Percentiles rank a stretch among this genome's conserved stretches.
Evolutionary conservation across 2,329 filamentous ascomycete genomes (phyloP).

Genomic region (Beauveria medogensis): DNA sequence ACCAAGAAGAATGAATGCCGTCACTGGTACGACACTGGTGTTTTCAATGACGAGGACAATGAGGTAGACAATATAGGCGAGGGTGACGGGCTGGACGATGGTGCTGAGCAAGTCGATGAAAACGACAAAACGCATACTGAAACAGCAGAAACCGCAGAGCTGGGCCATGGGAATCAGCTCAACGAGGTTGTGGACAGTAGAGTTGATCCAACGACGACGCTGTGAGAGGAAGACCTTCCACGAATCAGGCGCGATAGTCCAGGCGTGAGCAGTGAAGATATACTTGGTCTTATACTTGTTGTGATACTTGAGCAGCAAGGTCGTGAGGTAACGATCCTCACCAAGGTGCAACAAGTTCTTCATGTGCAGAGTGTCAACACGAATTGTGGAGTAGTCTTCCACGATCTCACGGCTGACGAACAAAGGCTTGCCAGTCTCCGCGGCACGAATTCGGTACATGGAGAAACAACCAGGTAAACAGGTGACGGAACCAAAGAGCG

Average conservation of each 20-base stretch:
- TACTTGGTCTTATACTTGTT: conserved; percentile 98
- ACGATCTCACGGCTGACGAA: conserved; percentile 93
- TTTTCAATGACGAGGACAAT: conserved; percentile 63
- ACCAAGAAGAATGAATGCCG: conserved; percentile 80
- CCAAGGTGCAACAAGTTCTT: conserved; percentile 96
- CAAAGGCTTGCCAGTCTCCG: conserved; percentile 88
- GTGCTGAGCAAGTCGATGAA: conserved; percentile 91
- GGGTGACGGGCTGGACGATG: conserved; percentile 80
- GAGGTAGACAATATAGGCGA: conserved; percentile 84
- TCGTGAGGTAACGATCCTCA: conserved; percentile 96
- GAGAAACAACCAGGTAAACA: conserved; percentile 98
- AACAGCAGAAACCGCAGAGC: conserved; percentile 98
- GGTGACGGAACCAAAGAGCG: conserved; percentile 92
- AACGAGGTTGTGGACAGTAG: conserved; percentile 93
- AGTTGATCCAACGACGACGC: conserved; percentile 99
- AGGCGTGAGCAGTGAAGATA: conserved; percentile 83
- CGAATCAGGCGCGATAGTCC: conserved; percentile 93
- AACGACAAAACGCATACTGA: conserved; percentile 97
- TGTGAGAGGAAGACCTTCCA: conserved; percentile 95
- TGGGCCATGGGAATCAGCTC: conserved; percentile 90
- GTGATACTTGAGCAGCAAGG: conserved; percentile 85
- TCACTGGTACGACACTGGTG: conserved; percentile 63
- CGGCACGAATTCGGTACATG: conserved; percentile 95
- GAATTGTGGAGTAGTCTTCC: conserved; percentile 80
- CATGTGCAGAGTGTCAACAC: conserved; percentile 96